Base-by-base conservation (phyloP, 257 asterid species). In the Nicotiana tomentosiformis region DNA sequence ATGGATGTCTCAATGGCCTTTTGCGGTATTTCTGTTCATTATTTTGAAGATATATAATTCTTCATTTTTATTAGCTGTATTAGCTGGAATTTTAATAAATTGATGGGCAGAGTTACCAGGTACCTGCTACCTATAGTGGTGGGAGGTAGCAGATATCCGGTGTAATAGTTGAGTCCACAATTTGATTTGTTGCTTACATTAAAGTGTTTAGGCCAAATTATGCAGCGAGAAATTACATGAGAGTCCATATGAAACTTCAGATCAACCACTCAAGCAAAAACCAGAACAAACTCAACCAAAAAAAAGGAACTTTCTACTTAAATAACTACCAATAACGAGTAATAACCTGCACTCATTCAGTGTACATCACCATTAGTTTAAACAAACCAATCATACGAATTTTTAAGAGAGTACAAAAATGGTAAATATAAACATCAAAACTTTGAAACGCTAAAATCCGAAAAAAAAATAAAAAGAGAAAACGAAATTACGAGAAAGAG, bases 41-140 rank as follows among this genome's bases (percentile, higher is more conserved):
- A 33, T 77, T 82, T 16, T 68, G 80, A 82, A 77, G 66, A 77
- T 77, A n/a, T 39, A 39, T 72, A 82, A 9, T 35, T 26, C 78
- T 82, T 82, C 62, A 30, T 57, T 23, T 70, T 23, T 58, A 39
- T 57, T 58, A 53, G 64, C 37, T 82, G 74, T 57, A 37, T 57
- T 58, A 51, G 64, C 58, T 82, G 74, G 32, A 56, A 70, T 37
- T 17, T 37, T 49, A 81, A 66, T 43, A 46, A 81, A 64, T 17
- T 43, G 58, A 43, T 43, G 12, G 51, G 12, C 0, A 43, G 3
- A 43, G 16, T 53, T 15, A 53, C 58, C 18, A 14, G 16, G 18
- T 53, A 53, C 7, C 58, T 53, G 58, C 58, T 53, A 53, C 58
- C 18, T 53, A 53, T 53, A 53, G 2, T 11, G 58, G 58, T 53